Conservation (phyloP, 805 yeast genomes). For the Deakozyma indianensis region DNA sequence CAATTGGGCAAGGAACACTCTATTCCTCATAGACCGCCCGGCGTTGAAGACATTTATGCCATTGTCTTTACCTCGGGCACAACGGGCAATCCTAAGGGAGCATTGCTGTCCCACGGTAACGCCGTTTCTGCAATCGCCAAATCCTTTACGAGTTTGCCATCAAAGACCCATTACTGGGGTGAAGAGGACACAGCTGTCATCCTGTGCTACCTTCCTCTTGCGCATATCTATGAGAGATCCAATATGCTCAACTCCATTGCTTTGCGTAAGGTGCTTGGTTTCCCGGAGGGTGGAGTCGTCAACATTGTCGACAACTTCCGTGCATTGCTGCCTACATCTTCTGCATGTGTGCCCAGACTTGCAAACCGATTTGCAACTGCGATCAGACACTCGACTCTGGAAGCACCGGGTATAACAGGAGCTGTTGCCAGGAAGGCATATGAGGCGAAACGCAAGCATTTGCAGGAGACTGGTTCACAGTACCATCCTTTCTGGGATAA, state of each 20-base stretch:
- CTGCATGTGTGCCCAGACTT: slow-evolving; percentile 51
- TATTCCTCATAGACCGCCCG: slow-evolving; percentile 31
- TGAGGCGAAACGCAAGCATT: slow-evolving; percentile 24
- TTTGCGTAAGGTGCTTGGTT: slow-evolving; percentile 39
- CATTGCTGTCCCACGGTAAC: slow-evolving; percentile 37
- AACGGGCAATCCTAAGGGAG: slow-evolving; percentile 66
- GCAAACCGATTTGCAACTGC: slow-evolving; percentile 48
- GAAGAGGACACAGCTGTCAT: background rate
- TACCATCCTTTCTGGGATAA: slow-evolving; percentile 24
- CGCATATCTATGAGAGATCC: slow-evolving; percentile 44
- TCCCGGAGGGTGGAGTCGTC: slow-evolving; percentile 37
- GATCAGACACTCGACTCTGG: slow-evolving; percentile 33
- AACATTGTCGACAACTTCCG: slow-evolving; percentile 45
- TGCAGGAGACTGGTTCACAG: slow-evolving; percentile 26
- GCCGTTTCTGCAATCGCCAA: slow-evolving; percentile 34
- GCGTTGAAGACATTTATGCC: slow-evolving; percentile 39
- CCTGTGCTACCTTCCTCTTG: slow-evolving; percentile 33
- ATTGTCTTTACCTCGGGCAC: slow-evolving; percentile 57
- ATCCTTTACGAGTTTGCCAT: slow-evolving; percentile 16
- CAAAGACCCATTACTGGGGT: background rate
- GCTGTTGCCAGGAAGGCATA: slow-evolving; percentile 25
- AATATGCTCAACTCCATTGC: slow-evolving; percentile 29
- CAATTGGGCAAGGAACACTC: slow-evolving; percentile 33
- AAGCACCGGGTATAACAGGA: slow-evolving; percentile 32
- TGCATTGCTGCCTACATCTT: slow-evolving; percentile 36